These are phyloP conservation scores for Pythium utonaiense DNA, from an alignment of 352 stramenopile species.

Conservation along the genomic window DNA sequence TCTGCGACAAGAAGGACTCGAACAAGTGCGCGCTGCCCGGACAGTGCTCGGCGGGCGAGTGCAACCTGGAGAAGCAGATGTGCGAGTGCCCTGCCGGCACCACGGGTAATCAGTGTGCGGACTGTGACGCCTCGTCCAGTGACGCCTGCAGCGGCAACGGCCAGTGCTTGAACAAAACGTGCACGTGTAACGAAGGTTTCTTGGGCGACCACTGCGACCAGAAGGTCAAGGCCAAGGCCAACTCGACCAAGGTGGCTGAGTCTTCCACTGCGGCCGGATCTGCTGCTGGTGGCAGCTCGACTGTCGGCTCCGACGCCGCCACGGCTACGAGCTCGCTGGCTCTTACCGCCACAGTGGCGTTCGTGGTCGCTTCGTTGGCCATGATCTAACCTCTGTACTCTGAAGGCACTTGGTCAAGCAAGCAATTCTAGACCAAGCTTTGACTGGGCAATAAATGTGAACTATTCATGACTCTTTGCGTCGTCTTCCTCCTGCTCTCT, in stretches of 20 bases:
- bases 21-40: constrained; percentile 67
- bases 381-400: neutral
- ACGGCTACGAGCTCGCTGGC: neutral
- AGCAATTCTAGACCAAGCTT: neutral
- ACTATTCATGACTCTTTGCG: constrained; percentile 13
- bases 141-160: constrained; percentile 52
- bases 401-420: neutral
- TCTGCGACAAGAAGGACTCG: constrained; percentile 69
- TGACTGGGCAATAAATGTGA: neutral
- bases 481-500: constrained; percentile 1
- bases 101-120: constrained; percentile 61
- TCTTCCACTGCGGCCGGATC: neutral
- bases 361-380: neutral
- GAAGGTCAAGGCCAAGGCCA: constrained; percentile 34
- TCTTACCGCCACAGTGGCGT: neutral
- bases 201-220: constrained; percentile 55
- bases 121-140: constrained; percentile 49
- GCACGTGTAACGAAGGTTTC: constrained; percentile 55
- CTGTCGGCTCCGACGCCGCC: neutral
- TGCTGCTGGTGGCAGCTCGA: neutral
- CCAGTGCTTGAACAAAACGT: constrained; percentile 35
- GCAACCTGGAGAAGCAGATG: constrained; percentile 55
- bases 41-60: constrained; percentile 62
- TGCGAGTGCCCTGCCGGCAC: constrained; percentile 64
- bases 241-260: neutral